Base-by-base conservation (phyloP, 2,329 filamentous ascomycete genomes). In the Fusarium nisikadoi region DNA sequence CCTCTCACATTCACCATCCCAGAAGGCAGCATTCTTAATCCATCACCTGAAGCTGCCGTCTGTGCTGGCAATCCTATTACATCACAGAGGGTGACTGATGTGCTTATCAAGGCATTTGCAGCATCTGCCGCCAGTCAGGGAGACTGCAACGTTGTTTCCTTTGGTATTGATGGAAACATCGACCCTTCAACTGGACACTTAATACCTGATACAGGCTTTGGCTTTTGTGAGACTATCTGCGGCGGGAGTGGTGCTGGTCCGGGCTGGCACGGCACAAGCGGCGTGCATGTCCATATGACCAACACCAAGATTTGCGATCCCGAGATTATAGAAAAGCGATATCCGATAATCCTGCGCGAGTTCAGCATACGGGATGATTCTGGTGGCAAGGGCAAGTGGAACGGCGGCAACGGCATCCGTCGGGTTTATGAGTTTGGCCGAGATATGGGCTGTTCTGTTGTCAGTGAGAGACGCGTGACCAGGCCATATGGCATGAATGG, bases 1-100 rank as follows among this genome's bases (percentile, higher is more conserved):
- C 93, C 93, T 0, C 92, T 95, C 70, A 86, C 89, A 63, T 91
- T 94, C 78, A 87, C 86, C 62, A 94, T 95, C 36, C 92, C 92
- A 0, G 87, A 88, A 5, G 89, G 89, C 65, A 92, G 89, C 6
- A 91, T 95, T 79, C 86, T 95, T 8, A 91, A 89, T 0, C 93
- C 93, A 0, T 92, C 91, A 0, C 90, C 91, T 70, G 90, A 89
- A 38, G 93, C 93, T 0, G 93, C 93, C 0, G 93, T 95, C 0
- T 93, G 94, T 0, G 93, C 92, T 23, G 93, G 93, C 41, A 95
- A 95, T 75, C 93, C 94, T 0, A 76, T 83, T 11, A 83, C 82
- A 2, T 80, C 77, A 46, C 82, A 84, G 74, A 79, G 82, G 27
- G 80, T 84, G 49, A 82, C 81, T 1, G 82, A 84, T 60, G 81